phyloP scores from a whole-genome alignment of 441 rosid species.

The Brassica balearica region DNA sequence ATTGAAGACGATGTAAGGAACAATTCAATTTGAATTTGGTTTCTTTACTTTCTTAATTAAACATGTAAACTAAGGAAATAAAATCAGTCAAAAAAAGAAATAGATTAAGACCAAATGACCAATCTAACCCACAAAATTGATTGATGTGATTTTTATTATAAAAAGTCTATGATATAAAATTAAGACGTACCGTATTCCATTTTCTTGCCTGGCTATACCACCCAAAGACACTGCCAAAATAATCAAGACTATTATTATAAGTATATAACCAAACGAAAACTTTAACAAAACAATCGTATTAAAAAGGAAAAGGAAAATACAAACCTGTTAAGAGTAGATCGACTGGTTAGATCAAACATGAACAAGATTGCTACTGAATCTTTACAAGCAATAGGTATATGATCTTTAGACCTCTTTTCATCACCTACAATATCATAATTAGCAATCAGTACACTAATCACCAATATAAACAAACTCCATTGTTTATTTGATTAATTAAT shows the following conservation, averaged over 20 bases:
- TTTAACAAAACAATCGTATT: neutral
- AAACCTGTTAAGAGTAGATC: slow-evolving; percentile 89
- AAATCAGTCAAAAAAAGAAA: neutral
- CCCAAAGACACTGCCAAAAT: slow-evolving; percentile 62
- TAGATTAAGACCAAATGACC: neutral
- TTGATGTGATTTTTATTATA: neutral
- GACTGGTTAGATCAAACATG: slow-evolving; percentile 96
- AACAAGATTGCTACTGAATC: slow-evolving; percentile 89
- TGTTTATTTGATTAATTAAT: neutral
- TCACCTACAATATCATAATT: slow-evolving; percentile 47
- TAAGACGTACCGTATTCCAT: slow-evolving; percentile 82
- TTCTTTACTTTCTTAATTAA: slow-evolving; percentile 6
- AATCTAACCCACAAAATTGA: neutral
- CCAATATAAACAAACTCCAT: neutral
- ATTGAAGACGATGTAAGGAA: neutral
- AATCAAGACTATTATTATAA: neutral
- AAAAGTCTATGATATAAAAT: neutral
- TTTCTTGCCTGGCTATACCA: slow-evolving; percentile 90
- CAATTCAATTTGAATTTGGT: slow-evolving; percentile 14
- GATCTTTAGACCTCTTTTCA: slow-evolving; percentile 67
- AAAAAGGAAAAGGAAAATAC: neutral
- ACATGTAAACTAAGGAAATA: neutral
- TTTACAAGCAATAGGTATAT: slow-evolving; percentile 90
- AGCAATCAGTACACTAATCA: slow-evolving; percentile 16
- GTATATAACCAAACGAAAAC: neutral